These are phyloP conservation scores for Colletotrichum tamarilloi DNA, from an alignment of 2,329 filamentous ascomycete genomes.

Conservation along the genomic window DNA sequence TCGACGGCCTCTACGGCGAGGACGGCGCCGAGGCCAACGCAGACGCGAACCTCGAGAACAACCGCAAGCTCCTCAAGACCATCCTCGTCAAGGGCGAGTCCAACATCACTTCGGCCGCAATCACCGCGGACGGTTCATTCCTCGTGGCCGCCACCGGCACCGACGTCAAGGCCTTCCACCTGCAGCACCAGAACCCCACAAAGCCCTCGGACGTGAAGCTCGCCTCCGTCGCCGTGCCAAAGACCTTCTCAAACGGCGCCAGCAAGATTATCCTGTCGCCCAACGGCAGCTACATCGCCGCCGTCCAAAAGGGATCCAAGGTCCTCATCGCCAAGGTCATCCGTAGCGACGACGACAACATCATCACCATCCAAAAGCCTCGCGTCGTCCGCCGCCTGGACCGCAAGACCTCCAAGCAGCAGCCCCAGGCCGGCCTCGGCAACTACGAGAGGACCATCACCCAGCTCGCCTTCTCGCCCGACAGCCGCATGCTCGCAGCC, in stretches of 20 bases:
- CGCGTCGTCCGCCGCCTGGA: conserved; percentile 63
- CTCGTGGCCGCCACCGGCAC: conserved; percentile 81
- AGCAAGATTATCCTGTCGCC: conserved; percentile 77
- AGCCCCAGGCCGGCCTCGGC: conserved; percentile 74
- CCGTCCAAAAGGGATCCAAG: conserved; percentile 70
- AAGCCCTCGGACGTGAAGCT: conserved; percentile 73
- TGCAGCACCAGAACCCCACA: conserved; percentile 63
- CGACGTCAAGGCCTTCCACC: conserved; percentile 81
- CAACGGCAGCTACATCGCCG: conserved; percentile 75
- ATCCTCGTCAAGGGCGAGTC: conserved; percentile 80
- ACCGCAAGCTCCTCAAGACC: conserved; percentile 75
- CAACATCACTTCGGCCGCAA: conserved; percentile 80
- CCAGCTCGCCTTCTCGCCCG: conserved; percentile 80
- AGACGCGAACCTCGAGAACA: conserved; percentile 58
- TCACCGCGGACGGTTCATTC: conserved; percentile 78
- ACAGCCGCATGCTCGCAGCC: conserved; percentile 82
- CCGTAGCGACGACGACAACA: conserved; percentile 30
- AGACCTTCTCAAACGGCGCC: conserved; percentile 71
- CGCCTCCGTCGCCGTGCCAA: conserved; percentile 74
- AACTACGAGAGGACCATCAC: conserved; percentile 81
- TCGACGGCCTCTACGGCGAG: conserved; percentile 57
- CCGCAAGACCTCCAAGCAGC: conserved; percentile 65
- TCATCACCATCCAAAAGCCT: conserved; percentile 42
- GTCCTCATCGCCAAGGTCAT: conserved; percentile 63
- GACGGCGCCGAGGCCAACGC: conserved; percentile 48